Evolutionary conservation across 2,329 filamentous ascomycete genomes (phyloP).

Genomic region (Aspergillus floridensis): DNA sequence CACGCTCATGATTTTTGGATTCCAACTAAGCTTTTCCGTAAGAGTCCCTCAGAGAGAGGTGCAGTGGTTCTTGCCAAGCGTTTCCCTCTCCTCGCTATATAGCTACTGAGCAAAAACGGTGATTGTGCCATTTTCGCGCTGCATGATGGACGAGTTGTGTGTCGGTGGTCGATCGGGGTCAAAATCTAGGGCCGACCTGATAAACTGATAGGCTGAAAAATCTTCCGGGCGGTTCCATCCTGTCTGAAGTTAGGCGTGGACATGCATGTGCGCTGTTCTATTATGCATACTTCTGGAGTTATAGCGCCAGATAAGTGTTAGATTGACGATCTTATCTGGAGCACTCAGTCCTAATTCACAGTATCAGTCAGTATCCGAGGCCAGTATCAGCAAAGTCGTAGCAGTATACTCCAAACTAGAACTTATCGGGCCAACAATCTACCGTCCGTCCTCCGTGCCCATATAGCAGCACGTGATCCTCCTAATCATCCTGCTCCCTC

Average conservation of each 20-base stretch:
- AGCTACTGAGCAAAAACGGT: too few relatives aligned
- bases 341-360: too few relatives aligned
- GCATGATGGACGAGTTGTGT: neutral
- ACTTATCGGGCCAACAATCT: neutral
- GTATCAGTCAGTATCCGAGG: too few relatives aligned
- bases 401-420: neutral
- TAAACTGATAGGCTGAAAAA: conserved; percentile 8
- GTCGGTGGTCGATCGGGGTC: neutral
- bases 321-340: too few relatives aligned
- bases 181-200: conserved; percentile 9
- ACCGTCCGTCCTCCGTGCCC: neutral
- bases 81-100: neutral
- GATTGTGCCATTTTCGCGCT: neutral
- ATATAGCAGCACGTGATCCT: neutral
- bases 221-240: neutral
- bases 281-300: too few relatives aligned
- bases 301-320: too few relatives aligned
- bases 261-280: neutral
- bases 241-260: neutral
- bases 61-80: neutral
- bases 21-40: neutral
- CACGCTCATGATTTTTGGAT: neutral
- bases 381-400: too few relatives aligned
- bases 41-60: neutral
- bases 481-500: too few relatives aligned